Evolutionary conservation across 1,139 yeast genomes (phyloP), one percentile per base, ranked within the genome.

Genomic region (Blastobotrys apis): DNA sequence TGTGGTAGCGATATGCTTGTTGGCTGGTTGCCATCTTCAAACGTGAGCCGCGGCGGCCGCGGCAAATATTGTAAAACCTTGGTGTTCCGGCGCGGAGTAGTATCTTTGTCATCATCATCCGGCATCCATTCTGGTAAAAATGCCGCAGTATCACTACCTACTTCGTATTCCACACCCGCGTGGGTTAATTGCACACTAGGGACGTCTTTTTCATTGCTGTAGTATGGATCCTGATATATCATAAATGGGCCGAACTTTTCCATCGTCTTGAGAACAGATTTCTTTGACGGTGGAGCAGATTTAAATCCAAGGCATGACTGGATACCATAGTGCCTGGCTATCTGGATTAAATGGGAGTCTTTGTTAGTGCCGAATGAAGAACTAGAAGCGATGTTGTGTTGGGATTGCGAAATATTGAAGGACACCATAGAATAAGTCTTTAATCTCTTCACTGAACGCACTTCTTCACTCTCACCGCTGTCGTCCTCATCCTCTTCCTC

Each of bases 161-260:
- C n/a, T 10, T 22, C 5, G 23, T 30, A 23, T 17, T 41, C 35
- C 4, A 73, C 77, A 17, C 88, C 88, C 0, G 90, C 88, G 63
- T 79, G 81, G 1, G 77, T 63, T 48, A 81, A 72, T 0, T 94
- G 81, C 22, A 66, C 68, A 0, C 63, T 43, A 1, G 82, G 81
- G 4, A 77, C 66, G 52, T 84, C 85, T 1, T 60, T 57, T 0
- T 67, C 62, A 26, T 72, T 67, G 20, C 80, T 74, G 55, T 77
- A 88, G 53, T 66, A 78, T 0, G 96, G 95, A 48, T 77, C 84
- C 1, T 55, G 50, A 56, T 83, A 82, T 17, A 78, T 72, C 9
- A 77, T 65, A 50, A 74, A 69, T 1, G 83, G 72, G 0, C 80
- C 81, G 27, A 61, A 55, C 0, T 62, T 56, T 23, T 73, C 75